These are phyloP conservation scores for Plasmopara halstedii DNA, from an alignment of 352 stramenopile species.

Conservation along the genomic window DNA sequence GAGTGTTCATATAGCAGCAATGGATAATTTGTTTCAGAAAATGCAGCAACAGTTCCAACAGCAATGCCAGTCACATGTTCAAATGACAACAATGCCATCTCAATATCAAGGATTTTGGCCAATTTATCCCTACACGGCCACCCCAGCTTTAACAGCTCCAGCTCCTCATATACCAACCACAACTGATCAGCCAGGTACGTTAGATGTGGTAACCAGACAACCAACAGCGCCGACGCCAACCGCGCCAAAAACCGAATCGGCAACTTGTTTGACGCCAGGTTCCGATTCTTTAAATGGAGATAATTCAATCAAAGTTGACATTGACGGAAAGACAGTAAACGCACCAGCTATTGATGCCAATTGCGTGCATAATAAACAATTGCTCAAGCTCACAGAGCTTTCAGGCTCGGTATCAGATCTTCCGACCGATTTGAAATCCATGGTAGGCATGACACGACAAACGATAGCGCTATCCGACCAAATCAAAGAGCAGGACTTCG, in stretches of 20 bases:
- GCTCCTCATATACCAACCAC: constrained; percentile 11
- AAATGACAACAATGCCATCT: constrained; percentile 13
- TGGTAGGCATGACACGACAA: not conserved
- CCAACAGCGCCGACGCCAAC: not conserved
- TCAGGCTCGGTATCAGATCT: not conserved
- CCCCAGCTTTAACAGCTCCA: constrained; percentile 2
- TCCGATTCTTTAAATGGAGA: not conserved
- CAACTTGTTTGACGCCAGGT: not conserved
- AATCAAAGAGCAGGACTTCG: not conserved
- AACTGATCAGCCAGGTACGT: not conserved
- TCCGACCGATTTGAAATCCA: not conserved
- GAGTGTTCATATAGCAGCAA: constrained; percentile 30
- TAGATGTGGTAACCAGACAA: not conserved
- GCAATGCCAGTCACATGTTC: constrained; percentile 21
- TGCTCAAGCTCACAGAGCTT: constrained; percentile 1
- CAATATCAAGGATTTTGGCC: constrained; percentile 24
- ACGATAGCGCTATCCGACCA: not conserved
- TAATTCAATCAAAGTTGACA: not conserved
- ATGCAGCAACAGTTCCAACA: constrained; percentile 61
- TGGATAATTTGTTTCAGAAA: constrained; percentile 52
- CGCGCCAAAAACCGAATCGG: not conserved
- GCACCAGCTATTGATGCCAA: not conserved
- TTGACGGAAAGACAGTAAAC: not conserved
- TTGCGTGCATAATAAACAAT: not conserved
- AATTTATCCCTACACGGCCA: constrained; percentile 13